Percentiles rank a stretch among this genome's conserved stretches.
phyloP scores from a whole-genome alignment of 1,284 basidiomycete species.

The Cryptococcus hybrid region DNA sequence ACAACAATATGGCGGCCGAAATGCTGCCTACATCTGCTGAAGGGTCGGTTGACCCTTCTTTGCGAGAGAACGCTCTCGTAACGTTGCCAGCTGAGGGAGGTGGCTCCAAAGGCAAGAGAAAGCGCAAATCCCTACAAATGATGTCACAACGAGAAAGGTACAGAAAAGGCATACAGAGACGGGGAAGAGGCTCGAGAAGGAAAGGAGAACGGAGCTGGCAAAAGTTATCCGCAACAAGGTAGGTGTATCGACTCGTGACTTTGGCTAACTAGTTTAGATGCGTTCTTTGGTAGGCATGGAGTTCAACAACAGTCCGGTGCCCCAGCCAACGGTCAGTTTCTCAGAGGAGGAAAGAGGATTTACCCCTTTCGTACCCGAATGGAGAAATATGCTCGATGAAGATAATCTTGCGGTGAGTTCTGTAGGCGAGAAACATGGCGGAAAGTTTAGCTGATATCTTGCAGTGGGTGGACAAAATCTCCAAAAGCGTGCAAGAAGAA shows the following conservation, averaged over 20 bases:
- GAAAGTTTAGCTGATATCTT: neutral
- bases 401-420: slow-evolving; percentile 6
- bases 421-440: too few relatives aligned
- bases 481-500: slow-evolving; percentile 4
- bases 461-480: slow-evolving; percentile 9
- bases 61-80: neutral
- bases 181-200: slow-evolving; percentile 29
- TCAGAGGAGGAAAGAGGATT: neutral
- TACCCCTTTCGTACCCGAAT: slow-evolving; percentile 12
- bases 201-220: slow-evolving; percentile 18
- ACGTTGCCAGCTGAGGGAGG: neutral
- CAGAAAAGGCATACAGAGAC: slow-evolving; percentile 16
- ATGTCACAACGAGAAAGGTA: neutral
- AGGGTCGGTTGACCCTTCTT: neutral
- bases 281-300: neutral
- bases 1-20: neutral
- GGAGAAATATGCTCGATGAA: slow-evolving; percentile 8
- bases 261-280: neutral
- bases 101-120: slow-evolving; percentile 10
- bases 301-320: neutral
- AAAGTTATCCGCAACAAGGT: slow-evolving; percentile 22
- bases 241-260: neutral
- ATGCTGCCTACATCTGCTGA: neutral
- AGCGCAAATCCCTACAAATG: neutral
- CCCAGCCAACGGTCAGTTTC: neutral